phyloP scores from a whole-genome alignment of 2,329 filamentous ascomycete genomes.

The Fonsecaea pedrosoi region DNA sequence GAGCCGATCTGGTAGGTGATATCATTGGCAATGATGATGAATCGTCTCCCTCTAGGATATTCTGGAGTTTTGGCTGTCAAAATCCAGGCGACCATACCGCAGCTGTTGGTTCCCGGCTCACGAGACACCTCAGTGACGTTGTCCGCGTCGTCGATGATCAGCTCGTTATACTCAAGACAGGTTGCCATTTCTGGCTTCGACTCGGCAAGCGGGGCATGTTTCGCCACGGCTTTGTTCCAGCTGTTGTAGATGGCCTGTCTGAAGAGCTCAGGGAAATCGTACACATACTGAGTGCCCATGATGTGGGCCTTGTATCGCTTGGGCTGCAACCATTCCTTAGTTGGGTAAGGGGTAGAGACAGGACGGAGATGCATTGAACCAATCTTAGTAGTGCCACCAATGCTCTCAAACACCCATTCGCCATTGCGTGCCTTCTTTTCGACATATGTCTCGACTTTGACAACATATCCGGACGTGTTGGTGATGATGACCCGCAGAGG shows the following conservation, averaged over 20 bases:
- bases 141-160: constrained; percentile 93
- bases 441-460: constrained; percentile 95
- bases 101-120: constrained; percentile 91
- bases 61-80: constrained; percentile 94
- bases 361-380: constrained; percentile 93
- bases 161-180: constrained; percentile 91
- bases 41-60: constrained; percentile 88
- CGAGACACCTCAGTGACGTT: constrained; percentile 91
- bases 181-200: constrained; percentile 86
- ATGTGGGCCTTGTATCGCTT: constrained; percentile 99
- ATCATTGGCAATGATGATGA: constrained; percentile 97
- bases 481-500: constrained; percentile 95
- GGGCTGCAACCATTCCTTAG: constrained; percentile 97
- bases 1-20: constrained; percentile 99
- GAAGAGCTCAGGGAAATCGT: constrained; percentile 99
- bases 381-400: constrained; percentile 92
- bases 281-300: constrained; percentile 99
- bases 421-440: constrained; percentile 98
- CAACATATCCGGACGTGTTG: constrained; percentile 97
- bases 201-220: constrained; percentile 74
- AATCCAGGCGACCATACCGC: constrained; percentile 99
- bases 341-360: constrained; percentile 90
- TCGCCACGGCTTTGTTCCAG: constrained; percentile 78
- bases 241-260: constrained; percentile 95
- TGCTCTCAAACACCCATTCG: constrained; percentile 98